Percentiles rank a stretch among this genome's conserved stretches.
Evolutionary conservation across 768 basidiomycete species (phyloP).

Genomic region (Naganishia randhawae): DNA sequence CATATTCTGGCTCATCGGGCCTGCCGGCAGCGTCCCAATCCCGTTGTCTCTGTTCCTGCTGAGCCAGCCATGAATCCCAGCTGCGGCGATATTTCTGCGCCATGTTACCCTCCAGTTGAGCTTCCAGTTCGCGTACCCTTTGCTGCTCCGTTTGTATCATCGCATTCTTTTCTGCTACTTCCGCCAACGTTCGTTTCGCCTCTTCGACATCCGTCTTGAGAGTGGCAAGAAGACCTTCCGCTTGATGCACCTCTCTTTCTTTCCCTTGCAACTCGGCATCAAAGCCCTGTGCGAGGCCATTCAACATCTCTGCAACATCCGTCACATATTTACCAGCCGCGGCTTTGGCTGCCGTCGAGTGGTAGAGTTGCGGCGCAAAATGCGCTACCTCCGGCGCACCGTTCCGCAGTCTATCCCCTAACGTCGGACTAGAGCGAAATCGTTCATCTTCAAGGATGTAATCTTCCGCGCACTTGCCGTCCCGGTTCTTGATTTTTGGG

Average conservation of each 20-base stretch:
- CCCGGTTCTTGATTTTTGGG: constrained; percentile 87
- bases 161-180: constrained; percentile 34
- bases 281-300: constrained; percentile 80
- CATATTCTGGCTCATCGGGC: constrained; percentile 36
- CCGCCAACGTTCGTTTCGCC: constrained; percentile 58
- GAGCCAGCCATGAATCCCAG: constrained; percentile 88
- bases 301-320: constrained; percentile 80
- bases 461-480: constrained; percentile 95
- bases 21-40: constrained; percentile 62
- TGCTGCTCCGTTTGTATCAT: constrained; percentile 35
- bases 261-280: constrained; percentile 88
- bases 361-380: constrained; percentile 64
- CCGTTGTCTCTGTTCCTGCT: constrained; percentile 74
- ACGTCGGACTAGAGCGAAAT: constrained; percentile 83
- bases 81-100: constrained; percentile 75
- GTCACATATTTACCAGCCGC: constrained; percentile 79
- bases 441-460: constrained; percentile 98
- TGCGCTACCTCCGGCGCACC: constrained; percentile 24
- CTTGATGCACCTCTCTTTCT: constrained; percentile 85
- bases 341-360: constrained; percentile 77
- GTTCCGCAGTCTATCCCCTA: constrained; percentile 58
- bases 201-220: constrained; percentile 82
- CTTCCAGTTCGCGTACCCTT: constrained; percentile 58
- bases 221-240: constrained; percentile 75
- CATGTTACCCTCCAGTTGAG: constrained; percentile 69